Evolutionary conservation across 306 rosid genomes (phyloP), one percentile per base, ranked within the genome.

Genomic region (Adenanthera pavonina): DNA sequence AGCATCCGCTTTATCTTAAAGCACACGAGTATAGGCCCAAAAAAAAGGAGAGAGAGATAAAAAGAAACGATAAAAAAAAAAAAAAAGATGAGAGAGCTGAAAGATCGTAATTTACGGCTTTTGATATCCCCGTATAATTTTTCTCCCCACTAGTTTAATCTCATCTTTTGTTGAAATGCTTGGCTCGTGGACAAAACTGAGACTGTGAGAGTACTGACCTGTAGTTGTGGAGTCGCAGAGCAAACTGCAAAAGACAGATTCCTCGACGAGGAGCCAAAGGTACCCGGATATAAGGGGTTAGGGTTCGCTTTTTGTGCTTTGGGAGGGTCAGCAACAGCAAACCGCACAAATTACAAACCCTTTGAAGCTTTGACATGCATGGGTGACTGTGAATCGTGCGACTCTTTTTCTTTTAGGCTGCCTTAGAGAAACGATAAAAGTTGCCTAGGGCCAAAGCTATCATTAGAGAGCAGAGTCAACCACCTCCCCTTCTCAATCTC

Each of bases 181-280:
- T 80, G 83, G 80, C 74, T 80, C 67, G 87, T 78, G 81, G 80
- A 74, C 49, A 76, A 72, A 69, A 77, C 65, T 57, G 76, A n/a
- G n/a, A n/a, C n/a, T n/a, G n/a, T n/a, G n/a, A 72, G 88, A 77
- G 85, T 87, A 88, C 87, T 90, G 92, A 87, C 94, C 87, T 85
- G 78, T 83, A 13, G 76, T 72, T 81, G 76, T 62, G 34, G 81
- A 30, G 49, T 34, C 13, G 38, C 65, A n/a, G 52, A 52, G 76
- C 76, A 81, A 76, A 33, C 67, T 11, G 16, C 67, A 30, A 74
- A 76, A 80, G 79, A 84, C 82, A 84, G 97, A 94, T 90, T 90
- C 93, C 88, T 76, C 6, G 83, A 89, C 98, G 87, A 92, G 95
- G 93, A 7, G 38, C 16, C 38, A 60, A 10, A 60, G 40, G 14